Conservation (phyloP, 176 grass and related monocot species). For the Zoysia japonica region DNA sequence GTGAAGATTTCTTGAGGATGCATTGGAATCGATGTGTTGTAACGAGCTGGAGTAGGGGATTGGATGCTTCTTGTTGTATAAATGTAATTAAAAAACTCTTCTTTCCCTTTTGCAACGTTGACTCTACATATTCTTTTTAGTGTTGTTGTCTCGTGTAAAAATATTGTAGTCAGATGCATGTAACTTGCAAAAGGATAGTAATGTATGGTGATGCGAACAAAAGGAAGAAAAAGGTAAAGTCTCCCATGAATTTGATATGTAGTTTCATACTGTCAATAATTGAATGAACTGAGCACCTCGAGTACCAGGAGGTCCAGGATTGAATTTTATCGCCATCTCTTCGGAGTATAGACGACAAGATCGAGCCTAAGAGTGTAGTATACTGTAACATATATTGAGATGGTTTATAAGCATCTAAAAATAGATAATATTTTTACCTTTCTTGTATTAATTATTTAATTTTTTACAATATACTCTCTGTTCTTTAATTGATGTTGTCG, state of each 20-base stretch:
- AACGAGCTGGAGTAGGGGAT: slow-evolving; percentile 29
- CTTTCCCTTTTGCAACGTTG: slow-evolving; percentile 1
- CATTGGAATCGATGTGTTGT: slow-evolving; percentile 28
- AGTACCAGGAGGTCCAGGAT: background rate
- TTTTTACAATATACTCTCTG: too few relatives aligned
- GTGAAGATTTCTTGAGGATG: slow-evolving; percentile 33
- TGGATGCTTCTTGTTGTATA: slow-evolving; percentile 61
- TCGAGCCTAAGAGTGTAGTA: too few relatives aligned
- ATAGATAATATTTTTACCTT: too few relatives aligned
- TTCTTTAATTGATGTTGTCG: too few relatives aligned
- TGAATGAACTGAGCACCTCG: background rate
- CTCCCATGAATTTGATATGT: slow-evolving; percentile 3
- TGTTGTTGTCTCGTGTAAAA: slow-evolving; percentile 33
- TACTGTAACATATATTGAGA: too few relatives aligned
- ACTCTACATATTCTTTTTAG: slow-evolving; percentile 59
- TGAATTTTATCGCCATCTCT: background rate
- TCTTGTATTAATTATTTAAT: too few relatives aligned
- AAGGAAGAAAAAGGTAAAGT: background rate
- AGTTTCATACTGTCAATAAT: background rate
- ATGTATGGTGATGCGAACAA: slow-evolving; percentile 12
- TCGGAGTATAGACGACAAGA: too few relatives aligned
- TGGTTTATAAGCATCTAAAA: too few relatives aligned
- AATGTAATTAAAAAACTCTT: slow-evolving; percentile 9
- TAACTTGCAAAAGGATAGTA: slow-evolving; percentile 27
- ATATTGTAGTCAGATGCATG: slow-evolving; percentile 45